Percentiles rank a stretch among this genome's conserved stretches.
Evolutionary conservation across 2,329 filamentous ascomycete genomes (phyloP).

Genomic region (Teratosphaeria viscida): DNA sequence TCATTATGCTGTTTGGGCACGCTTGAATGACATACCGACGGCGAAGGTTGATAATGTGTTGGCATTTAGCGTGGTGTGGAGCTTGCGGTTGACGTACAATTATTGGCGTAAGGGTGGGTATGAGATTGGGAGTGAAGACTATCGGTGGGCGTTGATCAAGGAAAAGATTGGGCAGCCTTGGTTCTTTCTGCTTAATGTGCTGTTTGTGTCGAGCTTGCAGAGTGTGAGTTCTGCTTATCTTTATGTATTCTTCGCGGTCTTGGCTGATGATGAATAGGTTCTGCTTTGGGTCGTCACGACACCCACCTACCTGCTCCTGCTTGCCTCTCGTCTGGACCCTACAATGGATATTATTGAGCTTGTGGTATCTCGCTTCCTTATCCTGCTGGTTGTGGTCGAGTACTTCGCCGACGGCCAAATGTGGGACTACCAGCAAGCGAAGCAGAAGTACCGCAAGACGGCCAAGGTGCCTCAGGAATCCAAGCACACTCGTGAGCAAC

Average conservation of each 20-base stretch:
- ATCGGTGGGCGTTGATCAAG: constrained; percentile 76
- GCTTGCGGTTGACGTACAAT: constrained; percentile 69
- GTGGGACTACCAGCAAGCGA: constrained; percentile 80
- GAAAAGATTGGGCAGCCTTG: constrained; percentile 49
- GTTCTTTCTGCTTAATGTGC: constrained; percentile 77
- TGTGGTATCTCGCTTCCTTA: constrained; percentile 44
- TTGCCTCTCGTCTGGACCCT: constrained; percentile 53
- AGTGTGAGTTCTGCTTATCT: constrained; percentile 29
- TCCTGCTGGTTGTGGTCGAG: constrained; percentile 53
- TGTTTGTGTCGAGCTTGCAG: constrained; percentile 82
- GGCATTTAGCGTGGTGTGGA: constrained; percentile 62
- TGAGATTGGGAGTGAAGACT: constrained; percentile 79
- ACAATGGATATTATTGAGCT: constrained; percentile 43
- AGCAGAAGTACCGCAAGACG: constrained; percentile 61
- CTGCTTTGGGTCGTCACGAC: constrained; percentile 69
- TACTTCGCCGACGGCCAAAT: constrained; percentile 85
- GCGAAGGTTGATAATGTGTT: constrained; percentile 62
- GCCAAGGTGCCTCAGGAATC: constrained; percentile 53
- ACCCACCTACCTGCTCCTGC: constrained; percentile 73
- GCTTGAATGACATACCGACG: constrained; percentile 59
- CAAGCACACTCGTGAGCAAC: constrained; percentile 51
- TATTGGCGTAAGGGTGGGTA: constrained; percentile 97
- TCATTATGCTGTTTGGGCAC: constrained; percentile 77
- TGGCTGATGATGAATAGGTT: constrained; percentile 35
- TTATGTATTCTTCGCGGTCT: background rate